Percentiles rank a stretch among this genome's conserved stretches.
These are phyloP conservation scores for Fusarium denticulatum DNA, from an alignment of 2,329 filamentous ascomycete species.

Conservation along the genomic window DNA sequence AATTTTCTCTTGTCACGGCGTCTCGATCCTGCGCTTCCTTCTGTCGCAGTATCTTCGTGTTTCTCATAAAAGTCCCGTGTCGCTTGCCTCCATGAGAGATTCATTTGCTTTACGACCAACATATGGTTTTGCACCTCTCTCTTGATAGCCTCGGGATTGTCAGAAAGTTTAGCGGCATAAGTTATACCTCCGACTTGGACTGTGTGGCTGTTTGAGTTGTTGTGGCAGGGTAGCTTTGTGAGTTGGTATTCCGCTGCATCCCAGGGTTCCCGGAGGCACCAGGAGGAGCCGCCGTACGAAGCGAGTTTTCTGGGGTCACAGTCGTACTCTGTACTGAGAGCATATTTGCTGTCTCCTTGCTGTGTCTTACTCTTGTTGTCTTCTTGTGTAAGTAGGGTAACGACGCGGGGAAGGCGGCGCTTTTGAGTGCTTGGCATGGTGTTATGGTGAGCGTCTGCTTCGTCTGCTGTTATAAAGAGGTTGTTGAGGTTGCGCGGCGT, in stretches of 20 bases:
- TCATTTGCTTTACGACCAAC: background rate
- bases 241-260: background rate
- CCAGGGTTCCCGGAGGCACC: background rate
- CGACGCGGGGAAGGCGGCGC: background rate
- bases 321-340: background rate
- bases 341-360: background rate
- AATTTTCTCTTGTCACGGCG: background rate
- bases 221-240: background rate
- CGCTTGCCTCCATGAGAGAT: background rate
- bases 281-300: background rate
- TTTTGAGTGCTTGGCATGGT: background rate
- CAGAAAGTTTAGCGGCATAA: slow-evolving; percentile 6
- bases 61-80: background rate
- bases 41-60: background rate
- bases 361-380: background rate
- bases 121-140: slow-evolving; percentile 1
- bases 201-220: background rate
- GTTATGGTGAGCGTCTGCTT: background rate
- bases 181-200: background rate
- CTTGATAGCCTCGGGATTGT: background rate
- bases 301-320: background rate
- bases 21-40: background rate
- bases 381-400: background rate
- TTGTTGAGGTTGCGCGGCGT: no score
- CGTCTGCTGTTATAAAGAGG: background rate